Conservation (phyloP, 441 rosid genomes). For the Metrosideros polymorpha region DNA sequence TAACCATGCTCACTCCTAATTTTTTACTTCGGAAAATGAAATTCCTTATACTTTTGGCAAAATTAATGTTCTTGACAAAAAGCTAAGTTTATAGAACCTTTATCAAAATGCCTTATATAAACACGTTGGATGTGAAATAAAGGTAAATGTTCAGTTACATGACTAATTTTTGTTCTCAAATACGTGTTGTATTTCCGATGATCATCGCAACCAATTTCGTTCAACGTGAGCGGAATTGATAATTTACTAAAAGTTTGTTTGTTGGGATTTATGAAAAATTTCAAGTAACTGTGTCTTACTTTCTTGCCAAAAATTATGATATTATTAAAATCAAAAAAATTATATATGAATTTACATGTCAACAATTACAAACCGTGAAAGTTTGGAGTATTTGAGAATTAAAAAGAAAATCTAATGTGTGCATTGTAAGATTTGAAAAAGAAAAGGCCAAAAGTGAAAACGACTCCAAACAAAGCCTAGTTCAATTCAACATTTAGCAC, state of each 20-base stretch:
- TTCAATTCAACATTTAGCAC: too few relatives aligned
- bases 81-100: neutral
- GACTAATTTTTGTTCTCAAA: too few relatives aligned
- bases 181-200: neutral
- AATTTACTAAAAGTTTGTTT: neutral
- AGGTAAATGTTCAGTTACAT: neutral
- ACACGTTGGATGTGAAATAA: neutral
- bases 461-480: too few relatives aligned
- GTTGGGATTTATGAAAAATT: neutral
- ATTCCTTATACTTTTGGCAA: neutral
- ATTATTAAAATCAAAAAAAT: neutral
- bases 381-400: neutral
- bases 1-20: too few relatives aligned
- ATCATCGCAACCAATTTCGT: neutral
- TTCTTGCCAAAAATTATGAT: neutral
- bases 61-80: neutral
- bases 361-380: neutral
- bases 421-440: neutral
- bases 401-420: neutral
- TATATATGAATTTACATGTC: neutral
- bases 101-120: neutral
- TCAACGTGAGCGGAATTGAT: neutral
- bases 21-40: neutral
- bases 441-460: too few relatives aligned
- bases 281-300: neutral